These are phyloP conservation scores for Cordyceps cicadae DNA, from an alignment of 2,329 filamentous ascomycete genomes.

Conservation along the genomic window DNA sequence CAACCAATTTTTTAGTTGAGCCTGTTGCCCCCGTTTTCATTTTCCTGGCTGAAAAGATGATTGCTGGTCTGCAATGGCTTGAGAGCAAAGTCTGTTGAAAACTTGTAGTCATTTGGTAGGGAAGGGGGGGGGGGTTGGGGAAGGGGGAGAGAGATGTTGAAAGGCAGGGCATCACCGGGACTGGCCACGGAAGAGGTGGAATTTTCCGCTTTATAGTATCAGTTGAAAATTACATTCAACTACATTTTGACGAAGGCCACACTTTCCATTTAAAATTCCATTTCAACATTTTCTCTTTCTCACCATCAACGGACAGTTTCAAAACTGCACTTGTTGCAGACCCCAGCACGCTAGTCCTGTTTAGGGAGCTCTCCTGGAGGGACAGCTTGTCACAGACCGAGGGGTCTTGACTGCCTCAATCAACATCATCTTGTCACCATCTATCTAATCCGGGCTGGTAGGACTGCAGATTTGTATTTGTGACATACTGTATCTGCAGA, in stretches of 20 bases:
- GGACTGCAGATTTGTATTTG: neutral
- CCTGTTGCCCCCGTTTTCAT: constrained; percentile 13
- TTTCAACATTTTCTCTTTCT: too few relatives aligned
- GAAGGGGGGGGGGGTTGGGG: too few relatives aligned
- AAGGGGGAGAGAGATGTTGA: too few relatives aligned
- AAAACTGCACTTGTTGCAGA: too few relatives aligned
- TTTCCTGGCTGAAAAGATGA: neutral
- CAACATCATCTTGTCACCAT: constrained; percentile 1
- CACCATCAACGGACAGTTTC: too few relatives aligned
- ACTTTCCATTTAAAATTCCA: too few relatives aligned
- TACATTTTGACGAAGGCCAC: too few relatives aligned
- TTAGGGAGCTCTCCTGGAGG: constrained; percentile 5
- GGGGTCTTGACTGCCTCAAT: neutral
- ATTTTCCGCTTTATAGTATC: too few relatives aligned
- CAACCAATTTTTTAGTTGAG: constrained; percentile 14
- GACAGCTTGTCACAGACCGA: constrained; percentile 11
- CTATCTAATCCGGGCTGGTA: constrained; percentile 1
- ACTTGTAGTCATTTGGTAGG: too few relatives aligned
- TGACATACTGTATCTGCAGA: neutral
- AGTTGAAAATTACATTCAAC: too few relatives aligned
- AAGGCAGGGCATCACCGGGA: too few relatives aligned
- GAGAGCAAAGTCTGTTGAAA: neutral
- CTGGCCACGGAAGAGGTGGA: too few relatives aligned
- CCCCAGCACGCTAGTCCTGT: constrained; percentile 1
- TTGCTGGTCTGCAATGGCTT: neutral